Percentiles rank a stretch among this genome's conserved stretches.
Conservation (phyloP, 176 grass and related monocot species). For the Cymbopogon citratus region DNA sequence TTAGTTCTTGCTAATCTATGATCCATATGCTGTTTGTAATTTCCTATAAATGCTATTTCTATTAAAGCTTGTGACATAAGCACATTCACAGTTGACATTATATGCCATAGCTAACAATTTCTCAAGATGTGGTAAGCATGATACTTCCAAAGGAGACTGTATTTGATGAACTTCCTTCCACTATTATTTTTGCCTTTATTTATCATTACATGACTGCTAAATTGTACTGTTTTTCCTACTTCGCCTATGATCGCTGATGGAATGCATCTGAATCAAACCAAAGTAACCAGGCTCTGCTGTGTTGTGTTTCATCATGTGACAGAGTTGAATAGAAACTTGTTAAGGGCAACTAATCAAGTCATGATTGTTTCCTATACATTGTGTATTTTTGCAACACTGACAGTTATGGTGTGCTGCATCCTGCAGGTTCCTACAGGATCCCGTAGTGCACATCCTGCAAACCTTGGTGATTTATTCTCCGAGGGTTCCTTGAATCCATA, state of each 20-base stretch:
- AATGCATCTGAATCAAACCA: not conserved
- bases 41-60: not conserved
- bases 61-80: not conserved
- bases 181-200: constrained; percentile 4
- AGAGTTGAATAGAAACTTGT: not conserved
- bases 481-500: constrained; percentile 98
- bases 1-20: not conserved
- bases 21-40: not conserved
- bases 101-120: not conserved
- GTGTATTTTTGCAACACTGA: not conserved
- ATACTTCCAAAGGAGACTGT: not conserved
- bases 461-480: constrained; percentile 87
- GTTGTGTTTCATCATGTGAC: constrained; percentile 7
- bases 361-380: not conserved
- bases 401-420: constrained; percentile 11
- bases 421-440: constrained; percentile 47
- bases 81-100: not conserved
- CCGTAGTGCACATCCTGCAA: constrained; percentile 42
- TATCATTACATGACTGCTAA: not conserved
- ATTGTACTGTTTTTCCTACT: not conserved
- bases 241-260: not conserved
- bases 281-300: constrained; percentile 10
- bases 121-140: not conserved
- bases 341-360: not conserved
- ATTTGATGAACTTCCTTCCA: not conserved